phyloP scores from a whole-genome alignment of 148 eudicot genomes.

The Oxyria digyna region DNA sequence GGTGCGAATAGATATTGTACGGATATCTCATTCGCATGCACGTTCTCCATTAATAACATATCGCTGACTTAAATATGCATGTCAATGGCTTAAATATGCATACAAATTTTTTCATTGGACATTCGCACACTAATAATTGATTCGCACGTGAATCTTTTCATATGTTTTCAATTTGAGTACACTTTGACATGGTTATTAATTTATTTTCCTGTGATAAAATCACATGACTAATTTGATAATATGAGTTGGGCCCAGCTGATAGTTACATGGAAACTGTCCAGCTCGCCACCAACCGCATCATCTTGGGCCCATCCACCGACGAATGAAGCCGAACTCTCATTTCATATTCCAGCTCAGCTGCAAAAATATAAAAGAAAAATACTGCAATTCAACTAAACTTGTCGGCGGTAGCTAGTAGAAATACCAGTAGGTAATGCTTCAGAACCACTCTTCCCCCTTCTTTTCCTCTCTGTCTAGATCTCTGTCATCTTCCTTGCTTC shows the following conservation, averaged over 20 bases:
- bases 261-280: not conserved
- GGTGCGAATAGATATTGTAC: no score
- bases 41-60: no score
- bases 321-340: not conserved
- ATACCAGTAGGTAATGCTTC: not conserved
- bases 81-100: no score
- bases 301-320: not conserved
- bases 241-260: not conserved
- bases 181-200: no score
- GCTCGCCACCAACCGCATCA: not conserved
- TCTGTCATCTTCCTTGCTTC: not conserved
- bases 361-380: not conserved
- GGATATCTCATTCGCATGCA: no score
- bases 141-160: no score
- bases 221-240: not conserved
- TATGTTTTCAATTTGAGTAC: no score
- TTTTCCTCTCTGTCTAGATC: not conserved
- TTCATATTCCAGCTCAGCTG: not conserved
- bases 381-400: not conserved
- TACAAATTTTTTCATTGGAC: no score
- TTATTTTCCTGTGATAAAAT: no score
- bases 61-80: no score
- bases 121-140: no score
- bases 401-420: not conserved
- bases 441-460: not conserved